Percentiles rank a stretch among this genome's conserved stretches.
Conservation (phyloP, 2,329 filamentous ascomycete species). For the Mariannaea elegans region DNA sequence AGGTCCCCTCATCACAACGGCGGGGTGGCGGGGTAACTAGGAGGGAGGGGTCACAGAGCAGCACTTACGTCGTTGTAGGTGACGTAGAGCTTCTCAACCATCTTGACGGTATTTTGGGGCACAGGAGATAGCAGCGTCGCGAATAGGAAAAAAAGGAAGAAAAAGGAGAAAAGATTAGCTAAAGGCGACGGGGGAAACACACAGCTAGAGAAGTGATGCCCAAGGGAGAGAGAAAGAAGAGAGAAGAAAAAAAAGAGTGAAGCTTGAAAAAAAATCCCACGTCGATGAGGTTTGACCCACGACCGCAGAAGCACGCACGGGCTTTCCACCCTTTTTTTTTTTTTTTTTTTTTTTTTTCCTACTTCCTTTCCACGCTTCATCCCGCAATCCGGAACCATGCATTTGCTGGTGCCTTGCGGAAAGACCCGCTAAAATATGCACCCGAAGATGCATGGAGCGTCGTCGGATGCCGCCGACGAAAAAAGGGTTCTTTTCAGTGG, state of each 20-base stretch:
- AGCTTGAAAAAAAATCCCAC: slow-evolving; percentile 24
- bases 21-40: slow-evolving; percentile 40
- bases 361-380: slow-evolving; percentile 15
- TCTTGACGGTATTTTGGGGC: slow-evolving; percentile 54
- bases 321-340: slow-evolving; percentile 34
- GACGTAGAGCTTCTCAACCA: slow-evolving; percentile 88
- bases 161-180: too few species aligned
- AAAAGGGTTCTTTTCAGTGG: slow-evolving; percentile 13
- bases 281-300: slow-evolving; percentile 12
- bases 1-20: slow-evolving; percentile 29
- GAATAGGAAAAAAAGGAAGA: not conserved
- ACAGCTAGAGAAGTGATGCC: slow-evolving; percentile 22
- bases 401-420: slow-evolving; percentile 18
- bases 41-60: slow-evolving; percentile 21
- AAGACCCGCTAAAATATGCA: slow-evolving; percentile 24
- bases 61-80: slow-evolving; percentile 87
- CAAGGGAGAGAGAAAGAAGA: slow-evolving; percentile 29
- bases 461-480: slow-evolving; percentile 37
- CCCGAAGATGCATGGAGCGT: not conserved
- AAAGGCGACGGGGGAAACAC: slow-evolving; percentile 26
- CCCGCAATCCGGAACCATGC: slow-evolving; percentile 16
- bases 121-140: slow-evolving; percentile 25
- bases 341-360: slow-evolving; percentile 32
- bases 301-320: slow-evolving; percentile 25
- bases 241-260: slow-evolving; percentile 14